Percentiles rank a stretch among this genome's conserved stretches.
phyloP scores from a whole-genome alignment of 225 moss, liverwort and hornwort species.

The Takakia lepidozioides region DNA sequence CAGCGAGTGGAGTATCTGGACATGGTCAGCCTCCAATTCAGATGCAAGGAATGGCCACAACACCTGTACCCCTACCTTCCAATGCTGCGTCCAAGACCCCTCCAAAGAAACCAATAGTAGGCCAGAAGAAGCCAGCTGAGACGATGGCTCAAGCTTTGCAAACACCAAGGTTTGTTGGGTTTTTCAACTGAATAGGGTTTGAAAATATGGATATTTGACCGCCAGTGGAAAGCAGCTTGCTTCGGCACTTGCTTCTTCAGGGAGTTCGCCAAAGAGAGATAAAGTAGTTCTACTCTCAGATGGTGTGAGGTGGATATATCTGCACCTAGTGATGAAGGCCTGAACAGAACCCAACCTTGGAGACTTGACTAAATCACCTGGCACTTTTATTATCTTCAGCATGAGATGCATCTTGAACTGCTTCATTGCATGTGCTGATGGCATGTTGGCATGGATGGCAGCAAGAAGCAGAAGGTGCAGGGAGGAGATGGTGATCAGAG shows the following conservation, averaged over 20 bases:
- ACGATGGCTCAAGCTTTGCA: constrained; percentile 41
- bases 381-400: too few relatives aligned
- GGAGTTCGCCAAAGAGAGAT: too few relatives aligned
- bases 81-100: constrained; percentile 49
- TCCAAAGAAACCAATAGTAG: constrained; percentile 57
- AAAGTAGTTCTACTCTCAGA: too few relatives aligned
- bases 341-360: too few relatives aligned
- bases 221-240: too few relatives aligned
- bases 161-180: constrained; percentile 50
- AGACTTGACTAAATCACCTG: too few relatives aligned
- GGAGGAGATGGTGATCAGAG: constrained; percentile 88
- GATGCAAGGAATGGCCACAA: constrained; percentile 11
- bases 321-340: too few relatives aligned
- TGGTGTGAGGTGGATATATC: too few relatives aligned
- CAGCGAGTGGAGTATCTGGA: constrained; percentile 24
- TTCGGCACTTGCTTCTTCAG: too few relatives aligned
- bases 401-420: too few relatives aligned
- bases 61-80: constrained; percentile 12
- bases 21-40: constrained; percentile 12
- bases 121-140: constrained; percentile 89
- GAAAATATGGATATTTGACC: too few relatives aligned
- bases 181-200: too few relatives aligned
- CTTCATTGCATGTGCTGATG: constrained; percentile 15
- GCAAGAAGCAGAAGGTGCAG: constrained; percentile 93
- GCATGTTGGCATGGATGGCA: constrained; percentile 32